These are phyloP conservation scores for Cicer cuneatum DNA, from an alignment of 306 rosid genomes.

Conservation along the genomic window DNA sequence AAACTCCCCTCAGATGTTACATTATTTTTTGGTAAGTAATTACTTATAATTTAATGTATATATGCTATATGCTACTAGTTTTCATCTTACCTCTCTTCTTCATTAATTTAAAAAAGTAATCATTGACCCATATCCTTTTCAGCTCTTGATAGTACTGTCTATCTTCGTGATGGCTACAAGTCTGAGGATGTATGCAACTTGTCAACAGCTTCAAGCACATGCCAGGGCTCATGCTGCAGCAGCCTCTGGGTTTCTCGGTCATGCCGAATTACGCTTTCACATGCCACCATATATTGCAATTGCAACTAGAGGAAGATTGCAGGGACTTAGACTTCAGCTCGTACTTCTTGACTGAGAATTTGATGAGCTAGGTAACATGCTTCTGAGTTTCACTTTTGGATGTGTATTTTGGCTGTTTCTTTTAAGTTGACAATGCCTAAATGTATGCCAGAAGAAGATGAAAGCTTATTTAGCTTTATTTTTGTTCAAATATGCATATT, in stretches of 20 bases:
- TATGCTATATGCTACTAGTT: constrained; percentile 15
- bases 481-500: constrained; percentile 6
- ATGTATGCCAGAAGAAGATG: neutral
- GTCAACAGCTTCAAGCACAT: constrained; percentile 92
- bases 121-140: constrained; percentile 34
- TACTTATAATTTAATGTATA: neutral
- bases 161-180: constrained; percentile 62
- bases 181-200: constrained; percentile 70
- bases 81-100: constrained; percentile 34
- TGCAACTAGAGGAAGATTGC: constrained; percentile 82
- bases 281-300: constrained; percentile 88
- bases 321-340: constrained; percentile 95
- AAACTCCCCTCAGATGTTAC: constrained; percentile 81
- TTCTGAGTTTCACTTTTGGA: constrained; percentile 21
- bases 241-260: constrained; percentile 85
- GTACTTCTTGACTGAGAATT: constrained; percentile 94
- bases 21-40: constrained; percentile 71
- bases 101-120: neutral
- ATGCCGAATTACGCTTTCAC: constrained; percentile 76
- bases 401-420: constrained; percentile 23
- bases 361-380: constrained; percentile 73
- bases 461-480: neutral
- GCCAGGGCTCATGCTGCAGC: constrained; percentile 92
- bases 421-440: constrained; percentile 9
- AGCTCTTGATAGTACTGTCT: constrained; percentile 87